A percentile compares a stretch with the other conserved stretches of the same genome.
phyloP scores from a whole-genome alignment of 495 filamentous ascomycete species.

The Cercophora scortea region DNA sequence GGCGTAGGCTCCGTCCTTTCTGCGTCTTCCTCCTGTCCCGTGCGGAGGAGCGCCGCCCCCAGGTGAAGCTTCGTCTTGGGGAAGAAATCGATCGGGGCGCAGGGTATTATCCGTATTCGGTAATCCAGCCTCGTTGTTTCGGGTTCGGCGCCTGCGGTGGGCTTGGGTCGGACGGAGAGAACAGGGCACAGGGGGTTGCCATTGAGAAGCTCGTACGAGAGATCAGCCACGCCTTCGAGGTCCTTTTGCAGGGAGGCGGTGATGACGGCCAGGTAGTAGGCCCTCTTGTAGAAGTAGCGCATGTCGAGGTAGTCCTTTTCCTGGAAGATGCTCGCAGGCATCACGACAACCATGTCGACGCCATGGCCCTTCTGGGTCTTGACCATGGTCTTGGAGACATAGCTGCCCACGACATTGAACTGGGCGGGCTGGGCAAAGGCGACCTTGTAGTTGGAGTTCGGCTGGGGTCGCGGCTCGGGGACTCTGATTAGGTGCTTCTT shows the following conservation, averaged over 20 bases:
- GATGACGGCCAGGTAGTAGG: slow-evolving; percentile 81
- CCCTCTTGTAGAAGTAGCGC: slow-evolving; percentile 89
- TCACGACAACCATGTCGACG: slow-evolving; percentile 78
- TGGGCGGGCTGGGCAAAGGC: slow-evolving; percentile 65
- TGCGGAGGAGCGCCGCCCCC: slow-evolving; percentile 61
- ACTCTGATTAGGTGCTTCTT: slow-evolving; percentile 57
- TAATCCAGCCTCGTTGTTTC: slow-evolving; percentile 31
- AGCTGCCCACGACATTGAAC: slow-evolving; percentile 85
- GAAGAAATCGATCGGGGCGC: slow-evolving; percentile 59
- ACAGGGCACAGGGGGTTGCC: slow-evolving; percentile 74
- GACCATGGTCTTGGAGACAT: slow-evolving; percentile 65
- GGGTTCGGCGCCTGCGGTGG: slow-evolving; percentile 3
- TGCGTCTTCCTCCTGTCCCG: slow-evolving; percentile 29
- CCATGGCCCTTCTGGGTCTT: slow-evolving; percentile 48
- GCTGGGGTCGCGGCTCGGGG: slow-evolving; percentile 63
- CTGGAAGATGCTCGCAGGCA: slow-evolving; percentile 74
- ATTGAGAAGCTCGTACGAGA: slow-evolving; percentile 61
- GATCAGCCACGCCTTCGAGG: slow-evolving; percentile 40
- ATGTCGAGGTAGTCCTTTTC: slow-evolving; percentile 92
- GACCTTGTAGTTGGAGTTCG: slow-evolving; percentile 71
- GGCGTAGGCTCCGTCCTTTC: slow-evolving; percentile 51
- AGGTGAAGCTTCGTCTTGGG: slow-evolving; percentile 58
- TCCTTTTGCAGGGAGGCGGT: slow-evolving; percentile 57
- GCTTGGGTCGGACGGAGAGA: slow-evolving; percentile 42
- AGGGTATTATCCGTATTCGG: slow-evolving; percentile 70